Conservation (phyloP, 2,329 filamentous ascomycete species). For the Fusarium nurragi region DNA sequence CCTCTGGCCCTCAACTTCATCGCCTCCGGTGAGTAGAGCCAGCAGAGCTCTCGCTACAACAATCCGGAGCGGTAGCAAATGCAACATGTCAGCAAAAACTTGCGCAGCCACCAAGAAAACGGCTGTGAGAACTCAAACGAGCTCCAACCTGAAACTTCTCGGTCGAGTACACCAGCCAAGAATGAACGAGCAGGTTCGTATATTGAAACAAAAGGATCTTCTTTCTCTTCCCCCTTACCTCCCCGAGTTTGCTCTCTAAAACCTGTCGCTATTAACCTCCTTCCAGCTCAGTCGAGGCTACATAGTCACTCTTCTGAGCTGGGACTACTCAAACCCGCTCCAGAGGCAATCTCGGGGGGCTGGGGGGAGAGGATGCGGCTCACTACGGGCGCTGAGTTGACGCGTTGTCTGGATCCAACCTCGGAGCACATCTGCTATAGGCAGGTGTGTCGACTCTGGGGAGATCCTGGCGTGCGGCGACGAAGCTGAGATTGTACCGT, state of each 20-base stretch:
- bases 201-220: conserved; percentile 50
- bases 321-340: conserved; percentile 24
- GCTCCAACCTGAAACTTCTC: conserved; percentile 12
- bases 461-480: conserved; percentile 57
- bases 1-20: conserved; percentile 90
- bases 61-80: conserved; percentile 71
- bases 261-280: conserved; percentile 44
- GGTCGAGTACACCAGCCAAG: conserved; percentile 36
- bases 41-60: conserved; percentile 33
- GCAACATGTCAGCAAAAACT: conserved; percentile 47
- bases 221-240: conserved; percentile 44
- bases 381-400: conserved; percentile 87
- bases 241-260: conserved; percentile 35
- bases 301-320: background rate
- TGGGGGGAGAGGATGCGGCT: conserved; percentile 64
- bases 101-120: conserved; percentile 12
- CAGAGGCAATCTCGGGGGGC: conserved; percentile 45
- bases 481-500: conserved; percentile 96
- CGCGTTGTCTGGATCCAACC: conserved; percentile 63
- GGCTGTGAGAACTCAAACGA: conserved; percentile 10
- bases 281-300: conserved; percentile 7
- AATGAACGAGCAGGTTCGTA: conserved; percentile 56
- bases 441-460: conserved; percentile 35
- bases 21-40: conserved; percentile 83
- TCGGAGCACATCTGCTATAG: conserved; percentile 9